Evolutionary conservation across 2,329 filamentous ascomycete species (phyloP).

Genomic region (Bertia moriformis): DNA sequence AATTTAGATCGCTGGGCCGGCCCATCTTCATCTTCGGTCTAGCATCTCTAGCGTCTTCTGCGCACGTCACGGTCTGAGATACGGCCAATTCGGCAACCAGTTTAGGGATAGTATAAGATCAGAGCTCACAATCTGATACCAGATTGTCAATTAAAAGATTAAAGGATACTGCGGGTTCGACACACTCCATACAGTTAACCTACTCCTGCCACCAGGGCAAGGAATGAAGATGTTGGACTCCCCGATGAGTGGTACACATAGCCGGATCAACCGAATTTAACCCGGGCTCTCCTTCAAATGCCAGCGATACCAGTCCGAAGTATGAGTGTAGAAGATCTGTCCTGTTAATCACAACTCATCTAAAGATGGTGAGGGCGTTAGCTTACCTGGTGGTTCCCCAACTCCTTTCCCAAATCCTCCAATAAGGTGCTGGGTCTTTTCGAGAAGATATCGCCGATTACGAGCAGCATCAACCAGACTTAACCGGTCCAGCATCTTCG

Average conservation of each 20-base stretch:
- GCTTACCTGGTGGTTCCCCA: conserved; percentile 41
- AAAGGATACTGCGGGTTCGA: too few species aligned
- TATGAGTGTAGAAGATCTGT: not conserved
- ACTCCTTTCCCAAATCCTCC: conserved; percentile 68
- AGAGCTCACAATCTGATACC: too few species aligned
- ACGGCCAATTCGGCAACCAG: too few species aligned
- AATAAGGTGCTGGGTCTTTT: conserved; percentile 74
- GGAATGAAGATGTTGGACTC: not conserved
- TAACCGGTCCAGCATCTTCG: conserved; percentile 39
- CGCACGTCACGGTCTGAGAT: too few species aligned
- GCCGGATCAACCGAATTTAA: not conserved
- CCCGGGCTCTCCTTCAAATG: not conserved
- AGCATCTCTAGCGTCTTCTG: too few species aligned
- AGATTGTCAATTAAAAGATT: too few species aligned
- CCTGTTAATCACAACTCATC: not conserved
- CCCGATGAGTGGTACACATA: not conserved
- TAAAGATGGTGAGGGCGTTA: not conserved
- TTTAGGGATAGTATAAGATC: too few species aligned
- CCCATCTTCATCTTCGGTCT: too few species aligned
- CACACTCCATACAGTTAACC: too few species aligned
- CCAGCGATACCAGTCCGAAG: not conserved
- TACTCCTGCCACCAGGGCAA: not conserved
- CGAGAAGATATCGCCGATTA: conserved; percentile 65
- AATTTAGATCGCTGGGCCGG: too few species aligned
- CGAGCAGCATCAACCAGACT: conserved; percentile 41